phyloP scores from a whole-genome alignment of 208 protist genomes.

The Wallacemonas sp. region DNA sequence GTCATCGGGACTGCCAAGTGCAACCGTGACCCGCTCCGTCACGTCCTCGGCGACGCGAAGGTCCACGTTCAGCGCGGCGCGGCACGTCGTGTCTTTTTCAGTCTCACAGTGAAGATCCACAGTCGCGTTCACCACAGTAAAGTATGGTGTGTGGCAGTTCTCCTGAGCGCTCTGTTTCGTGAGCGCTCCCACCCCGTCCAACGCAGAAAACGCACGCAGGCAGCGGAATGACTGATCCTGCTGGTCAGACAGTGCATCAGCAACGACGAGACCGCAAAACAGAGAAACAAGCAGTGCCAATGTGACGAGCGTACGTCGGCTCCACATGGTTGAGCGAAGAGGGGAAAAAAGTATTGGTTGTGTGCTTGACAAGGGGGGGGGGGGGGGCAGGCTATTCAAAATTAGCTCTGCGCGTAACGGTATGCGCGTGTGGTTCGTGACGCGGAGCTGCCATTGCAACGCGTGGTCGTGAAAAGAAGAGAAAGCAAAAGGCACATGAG shows the following conservation, averaged over 20 bases:
- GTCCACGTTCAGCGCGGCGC: conserved; percentile 20
- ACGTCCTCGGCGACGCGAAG: conserved; percentile 17
- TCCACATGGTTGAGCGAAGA: too few species aligned
- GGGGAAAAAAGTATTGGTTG: too few species aligned
- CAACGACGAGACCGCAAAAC: not conserved
- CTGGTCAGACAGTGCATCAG: not conserved
- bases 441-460: too few species aligned
- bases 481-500: too few species aligned
- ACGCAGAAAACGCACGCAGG: conserved; percentile 45
- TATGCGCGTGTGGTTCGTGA: too few species aligned
- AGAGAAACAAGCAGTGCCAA: not conserved
- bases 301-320: not conserved
- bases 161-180: conserved; percentile 25
- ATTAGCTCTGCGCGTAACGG: too few species aligned
- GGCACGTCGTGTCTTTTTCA: conserved; percentile 13
- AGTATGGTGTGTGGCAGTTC: conserved; percentile 69
- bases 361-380: too few species aligned
- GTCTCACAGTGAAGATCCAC: conserved; percentile 33
- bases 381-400: too few species aligned
- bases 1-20: conserved; percentile 5
- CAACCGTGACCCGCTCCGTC: not conserved
- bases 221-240: conserved; percentile 40
- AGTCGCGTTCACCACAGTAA: conserved; percentile 40
- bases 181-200: conserved; percentile 34
- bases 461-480: too few species aligned